Conservation (phyloP, 345 rosid species). For the Acer yangbiense region DNA sequence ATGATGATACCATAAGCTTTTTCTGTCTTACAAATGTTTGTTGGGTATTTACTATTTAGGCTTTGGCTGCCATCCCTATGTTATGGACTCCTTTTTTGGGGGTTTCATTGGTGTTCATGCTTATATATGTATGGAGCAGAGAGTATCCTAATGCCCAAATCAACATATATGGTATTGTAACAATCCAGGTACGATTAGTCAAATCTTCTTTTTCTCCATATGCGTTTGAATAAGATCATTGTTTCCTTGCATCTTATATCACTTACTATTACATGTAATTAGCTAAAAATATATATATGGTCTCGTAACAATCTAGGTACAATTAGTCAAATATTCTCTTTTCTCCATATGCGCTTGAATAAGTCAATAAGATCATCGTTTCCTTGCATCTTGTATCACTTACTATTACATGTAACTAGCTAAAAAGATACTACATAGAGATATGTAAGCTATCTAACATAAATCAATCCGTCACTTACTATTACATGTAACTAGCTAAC, state of each 20-base stretch:
- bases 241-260: not conserved
- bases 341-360: not conserved
- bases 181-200: slow-evolving; percentile 55
- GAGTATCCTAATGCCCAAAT: slow-evolving; percentile 86
- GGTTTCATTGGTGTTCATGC: slow-evolving; percentile 86
- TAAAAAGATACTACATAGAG: too few species aligned
- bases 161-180: slow-evolving; percentile 79
- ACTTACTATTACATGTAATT: not conserved
- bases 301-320: slow-evolving; percentile 73
- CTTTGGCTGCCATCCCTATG: slow-evolving; percentile 62
- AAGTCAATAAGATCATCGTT: not conserved
- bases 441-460: not conserved
- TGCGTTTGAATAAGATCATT: not conserved
- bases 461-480: not conserved
- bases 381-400: not conserved
- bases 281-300: slow-evolving; percentile 46
- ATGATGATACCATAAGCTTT: not conserved
- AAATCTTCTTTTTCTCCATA: not conserved
- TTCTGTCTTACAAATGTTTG: slow-evolving; percentile 6
- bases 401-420: not conserved
- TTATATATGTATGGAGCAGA: slow-evolving; percentile 89
- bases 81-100: slow-evolving; percentile 67
- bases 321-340: not conserved
- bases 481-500: too few species aligned
- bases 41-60: slow-evolving; percentile 44